Evolutionary conservation across 164 flowering plant genomes (phyloP), one percentile per base, ranked within the genome.

Genomic region (Houttuynia cordata): DNA sequence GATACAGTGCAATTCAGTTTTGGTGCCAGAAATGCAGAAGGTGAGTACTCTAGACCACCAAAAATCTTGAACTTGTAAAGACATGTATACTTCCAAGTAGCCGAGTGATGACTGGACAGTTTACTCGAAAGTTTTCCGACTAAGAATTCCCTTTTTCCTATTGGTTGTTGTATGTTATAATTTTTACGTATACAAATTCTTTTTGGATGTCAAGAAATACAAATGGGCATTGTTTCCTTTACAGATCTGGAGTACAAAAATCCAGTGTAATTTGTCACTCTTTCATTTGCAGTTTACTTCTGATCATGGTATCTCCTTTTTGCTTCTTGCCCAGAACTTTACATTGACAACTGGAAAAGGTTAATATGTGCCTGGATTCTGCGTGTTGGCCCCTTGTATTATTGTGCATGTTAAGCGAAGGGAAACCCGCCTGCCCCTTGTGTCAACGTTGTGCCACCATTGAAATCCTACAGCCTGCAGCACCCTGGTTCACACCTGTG

Each of bases 151-250:
- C 17, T 10, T 14, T n/a, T 17, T 45, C 17, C 13, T 17, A 17
- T 45, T 45, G 13, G 13, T 7, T 3, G 49, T 45, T 45, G 17
- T 45, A 3, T 12, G 13, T 45, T 12, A 45, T 45, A 17, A 12
- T 45, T 45, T 45, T 45, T 8, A 45, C 13, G 3, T 45, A 10
- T 45, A 45, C 49, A 45, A 12, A 45, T 45, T 45, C 17, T 45
- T 45, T 45, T 3, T 12, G 49, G 17, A 7, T 24, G 47, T 37
- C 8, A 50, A 23, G 18, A 59, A 56, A 30, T 53, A 63, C 51
- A 30, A 57, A 57, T 51, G 61, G 41, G 37, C 53, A 60, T 52
- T 23, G 24, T 13, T 24, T 10, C 49, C 50, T 60, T 53, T 59
- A 30, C 47, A 19, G 22, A 15, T 53, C 63, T 52, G 60, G 62